A percentile compares a stretch with the other conserved stretches of the same genome.
phyloP scores from a whole-genome alignment of 441 rosid species.

The Adansonia rubrostipa region DNA sequence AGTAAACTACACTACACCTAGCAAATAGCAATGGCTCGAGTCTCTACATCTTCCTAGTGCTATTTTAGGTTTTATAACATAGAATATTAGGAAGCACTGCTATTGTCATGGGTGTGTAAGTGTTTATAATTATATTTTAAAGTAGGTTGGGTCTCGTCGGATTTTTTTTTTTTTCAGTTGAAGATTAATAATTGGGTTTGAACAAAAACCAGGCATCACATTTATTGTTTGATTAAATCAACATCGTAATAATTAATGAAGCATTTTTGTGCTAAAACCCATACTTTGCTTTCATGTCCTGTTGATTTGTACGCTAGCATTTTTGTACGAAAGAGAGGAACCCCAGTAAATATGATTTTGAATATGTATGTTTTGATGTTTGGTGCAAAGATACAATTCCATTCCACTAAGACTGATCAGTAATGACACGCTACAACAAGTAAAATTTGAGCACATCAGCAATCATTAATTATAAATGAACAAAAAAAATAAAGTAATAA shows the following conservation, averaged over 20 bases:
- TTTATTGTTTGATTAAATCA: neutral
- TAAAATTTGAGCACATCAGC: neutral
- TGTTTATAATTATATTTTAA: neutral
- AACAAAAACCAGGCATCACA: neutral
- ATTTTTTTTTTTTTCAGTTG: neutral
- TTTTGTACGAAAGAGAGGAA: neutral
- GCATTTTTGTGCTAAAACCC: neutral
- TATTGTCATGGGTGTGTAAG: neutral
- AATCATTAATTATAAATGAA: neutral
- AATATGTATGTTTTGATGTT: neutral
- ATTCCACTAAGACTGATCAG: neutral
- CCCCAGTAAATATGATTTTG: neutral
- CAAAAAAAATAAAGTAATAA: too few species aligned
- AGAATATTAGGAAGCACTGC: neutral
- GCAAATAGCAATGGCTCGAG: neutral
- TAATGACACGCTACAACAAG: neutral
- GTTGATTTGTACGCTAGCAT: neutral
- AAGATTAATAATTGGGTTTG: conserved; percentile 5
- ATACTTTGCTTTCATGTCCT: neutral
- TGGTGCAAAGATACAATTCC: neutral
- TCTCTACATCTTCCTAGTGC: neutral
- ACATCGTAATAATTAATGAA: neutral
- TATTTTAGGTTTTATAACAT: neutral
- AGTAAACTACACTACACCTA: neutral
- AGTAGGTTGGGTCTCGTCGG: too few species aligned